These are phyloP conservation scores for Spinacia oleracea DNA, from an alignment of 179 eudicot genomes.

Conservation along the genomic window DNA sequence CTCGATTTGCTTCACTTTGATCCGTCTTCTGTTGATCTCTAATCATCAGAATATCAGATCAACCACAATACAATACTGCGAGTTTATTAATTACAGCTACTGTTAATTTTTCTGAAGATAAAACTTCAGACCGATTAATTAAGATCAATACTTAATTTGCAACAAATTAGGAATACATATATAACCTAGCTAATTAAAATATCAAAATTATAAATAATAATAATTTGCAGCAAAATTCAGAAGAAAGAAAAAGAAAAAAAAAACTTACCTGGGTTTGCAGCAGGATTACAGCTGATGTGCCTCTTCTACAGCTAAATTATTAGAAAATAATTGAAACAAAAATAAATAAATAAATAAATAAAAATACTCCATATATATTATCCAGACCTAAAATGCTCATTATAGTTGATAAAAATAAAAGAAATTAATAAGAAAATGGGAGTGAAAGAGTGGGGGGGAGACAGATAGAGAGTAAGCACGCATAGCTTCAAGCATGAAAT, in stretches of 20 bases:
- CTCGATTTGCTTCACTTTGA: neutral
- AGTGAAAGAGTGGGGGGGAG: slow-evolving; percentile 33
- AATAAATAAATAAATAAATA: neutral
- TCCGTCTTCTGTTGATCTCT: slow-evolving; percentile 4
- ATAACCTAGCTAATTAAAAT: neutral
- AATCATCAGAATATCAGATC: slow-evolving; percentile 9
- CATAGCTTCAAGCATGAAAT: slow-evolving; percentile 60
- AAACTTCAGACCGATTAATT: neutral
- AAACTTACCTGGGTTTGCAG: neutral
- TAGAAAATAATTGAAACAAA: neutral
- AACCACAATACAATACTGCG: neutral
- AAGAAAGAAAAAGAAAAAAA: neutral
- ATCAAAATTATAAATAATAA: neutral
- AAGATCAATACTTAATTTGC: too few relatives aligned
- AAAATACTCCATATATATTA: too few relatives aligned
- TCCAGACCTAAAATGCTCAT: neutral
- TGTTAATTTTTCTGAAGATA: neutral
- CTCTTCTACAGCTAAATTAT: neutral
- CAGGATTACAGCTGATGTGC: neutral
- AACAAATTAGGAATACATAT: neutral
- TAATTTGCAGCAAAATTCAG: neutral
- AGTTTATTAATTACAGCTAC: too few relatives aligned
- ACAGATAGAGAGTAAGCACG: slow-evolving; percentile 73
- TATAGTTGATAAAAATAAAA: too few relatives aligned
- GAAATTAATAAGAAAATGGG: neutral